These are phyloP conservation scores for Candida ascalaphidarum DNA, from an alignment of 805 yeast species.

Conservation along the genomic window DNA sequence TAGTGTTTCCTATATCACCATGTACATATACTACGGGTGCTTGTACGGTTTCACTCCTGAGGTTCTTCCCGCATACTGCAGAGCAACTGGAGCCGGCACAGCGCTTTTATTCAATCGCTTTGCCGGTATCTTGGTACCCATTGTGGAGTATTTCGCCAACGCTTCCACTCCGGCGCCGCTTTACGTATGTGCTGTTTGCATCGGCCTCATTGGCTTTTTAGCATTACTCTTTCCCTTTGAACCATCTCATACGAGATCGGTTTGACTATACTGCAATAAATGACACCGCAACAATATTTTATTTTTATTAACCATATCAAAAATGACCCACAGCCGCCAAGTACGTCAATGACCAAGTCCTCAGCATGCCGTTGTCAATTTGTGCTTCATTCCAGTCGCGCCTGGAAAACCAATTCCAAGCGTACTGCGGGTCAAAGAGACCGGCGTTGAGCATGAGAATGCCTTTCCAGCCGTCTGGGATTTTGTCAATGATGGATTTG, in stretches of 20 bases:
- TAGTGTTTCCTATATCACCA: constrained; percentile 9
- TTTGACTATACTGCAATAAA: no score
- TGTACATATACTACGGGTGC: constrained; percentile 17
- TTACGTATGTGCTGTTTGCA: constrained; percentile 27
- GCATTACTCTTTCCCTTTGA: constrained; percentile 27
- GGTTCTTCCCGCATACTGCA: constrained; percentile 24
- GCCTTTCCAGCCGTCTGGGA: constrained; percentile 68
- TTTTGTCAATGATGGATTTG: constrained; percentile 31
- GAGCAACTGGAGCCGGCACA: constrained; percentile 29
- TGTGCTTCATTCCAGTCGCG: constrained; percentile 42
- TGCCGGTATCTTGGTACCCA: constrained; percentile 21
- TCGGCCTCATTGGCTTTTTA: constrained; percentile 21
- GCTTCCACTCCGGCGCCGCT: constrained; percentile 21
- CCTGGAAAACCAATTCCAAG: constrained; percentile 39
- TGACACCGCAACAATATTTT: neutral
- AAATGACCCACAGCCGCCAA: constrained; percentile 53
- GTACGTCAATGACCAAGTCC: constrained; percentile 79
- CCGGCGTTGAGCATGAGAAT: constrained; percentile 69
- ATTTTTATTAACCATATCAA: no score
- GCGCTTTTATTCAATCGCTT: constrained; percentile 22
- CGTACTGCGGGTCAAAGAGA: constrained; percentile 49
- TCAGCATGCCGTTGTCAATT: constrained; percentile 79
- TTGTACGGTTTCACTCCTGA: constrained; percentile 29
- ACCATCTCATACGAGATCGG: constrained; percentile 21
- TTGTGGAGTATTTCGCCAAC: constrained; percentile 24